Base-by-base conservation (phyloP, 108 stramenopile genomes). In the Chaetoceros muelleri region DNA sequence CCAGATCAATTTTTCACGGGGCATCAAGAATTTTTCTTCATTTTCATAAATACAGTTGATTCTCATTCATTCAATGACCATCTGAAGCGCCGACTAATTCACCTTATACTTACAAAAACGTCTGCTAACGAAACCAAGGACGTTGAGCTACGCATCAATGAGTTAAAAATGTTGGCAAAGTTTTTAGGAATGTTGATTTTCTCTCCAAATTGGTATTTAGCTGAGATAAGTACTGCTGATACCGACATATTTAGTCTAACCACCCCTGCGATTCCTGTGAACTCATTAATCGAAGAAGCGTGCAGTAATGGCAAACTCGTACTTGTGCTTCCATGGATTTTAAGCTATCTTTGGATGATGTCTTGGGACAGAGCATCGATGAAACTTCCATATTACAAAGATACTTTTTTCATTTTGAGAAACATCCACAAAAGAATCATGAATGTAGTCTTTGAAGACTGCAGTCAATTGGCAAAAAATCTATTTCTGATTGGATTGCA, bases 11-110 rank as follows among this genome's bases (percentile, higher is more conserved):
- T 54, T 44, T 91, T 91, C 71, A 66, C 78, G 28, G 85, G 82
- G 16, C 81, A 87, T 57, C 81, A 87, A 65, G 85, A 91, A 63
- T 91, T 87, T 57, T 91, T 91, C 62, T 76, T 76, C 45, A 40
- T 87, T n/a, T 87, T 91, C 60, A 28, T 91, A 1, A 53, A 67
- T 26, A 60, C 76, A 8, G 66, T 70, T 28, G 76, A 87, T 64
- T 80, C 77, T 1, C 81, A 78, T 60, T 65, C 70, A 48, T 80
- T 91, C 61, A 73, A 71, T 28, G 45, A 55, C 13, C 85, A 84
- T 52, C 56, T 91, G 28, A 58, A 69, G 44, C 51, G 51, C 10
- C 50, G 62, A 16, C 61, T 77, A 29, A 52, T 66, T 24, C 21
- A 48, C 5, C 3, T 52, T 16, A 48, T 78, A 16, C 24, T 31